A percentile compares a stretch with the other conserved stretches of the same genome.
These are phyloP conservation scores for Pezizomycotina sp. DNA, from an alignment of 2,329 filamentous ascomycete genomes.

Conservation along the genomic window DNA sequence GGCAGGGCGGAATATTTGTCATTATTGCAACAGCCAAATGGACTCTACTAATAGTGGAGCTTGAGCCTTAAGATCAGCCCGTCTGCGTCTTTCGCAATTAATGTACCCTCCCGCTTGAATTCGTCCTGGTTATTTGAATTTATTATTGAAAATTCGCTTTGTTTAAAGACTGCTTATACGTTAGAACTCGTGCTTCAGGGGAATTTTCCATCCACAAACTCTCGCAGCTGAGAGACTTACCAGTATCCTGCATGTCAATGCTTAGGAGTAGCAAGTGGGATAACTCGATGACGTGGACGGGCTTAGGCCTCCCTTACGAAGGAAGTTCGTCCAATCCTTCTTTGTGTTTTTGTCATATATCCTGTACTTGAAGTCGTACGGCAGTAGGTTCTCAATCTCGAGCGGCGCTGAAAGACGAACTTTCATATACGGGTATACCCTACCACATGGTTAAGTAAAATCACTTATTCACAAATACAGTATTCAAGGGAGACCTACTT, in stretches of 20 bases:
- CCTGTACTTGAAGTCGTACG: slow-evolving; percentile 97
- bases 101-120: slow-evolving; percentile 63
- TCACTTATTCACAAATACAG: not conserved
- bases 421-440: slow-evolving; percentile 84
- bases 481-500: slow-evolving; percentile 35
- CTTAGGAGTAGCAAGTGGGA: slow-evolving; percentile 86
- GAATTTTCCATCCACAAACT: not conserved
- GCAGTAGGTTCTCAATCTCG: slow-evolving; percentile 82
- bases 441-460: slow-evolving; percentile 30
- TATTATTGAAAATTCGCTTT: slow-evolving; percentile 89
- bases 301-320: slow-evolving; percentile 89
- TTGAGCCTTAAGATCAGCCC: slow-evolving; percentile 64
- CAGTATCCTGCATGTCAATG: slow-evolving; percentile 86
- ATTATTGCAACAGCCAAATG: slow-evolving; percentile 4
- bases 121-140: slow-evolving; percentile 78
- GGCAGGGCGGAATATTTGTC: not conserved
- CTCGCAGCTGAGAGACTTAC: slow-evolving; percentile 34
- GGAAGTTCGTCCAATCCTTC: slow-evolving; percentile 97
- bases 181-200: too few relatives aligned
- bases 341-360: slow-evolving; percentile 98
- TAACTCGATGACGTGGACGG: slow-evolving; percentile 94
- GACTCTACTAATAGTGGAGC: slow-evolving; percentile 63
- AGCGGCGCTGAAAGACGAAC: slow-evolving; percentile 82
- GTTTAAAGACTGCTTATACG: slow-evolving; percentile 10
- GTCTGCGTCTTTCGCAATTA: slow-evolving; percentile 71